A percentile compares a stretch with the other conserved stretches of the same genome.
phyloP scores from a whole-genome alignment of 2,329 filamentous ascomycete species.

The Trichoderma guizhouense region DNA sequence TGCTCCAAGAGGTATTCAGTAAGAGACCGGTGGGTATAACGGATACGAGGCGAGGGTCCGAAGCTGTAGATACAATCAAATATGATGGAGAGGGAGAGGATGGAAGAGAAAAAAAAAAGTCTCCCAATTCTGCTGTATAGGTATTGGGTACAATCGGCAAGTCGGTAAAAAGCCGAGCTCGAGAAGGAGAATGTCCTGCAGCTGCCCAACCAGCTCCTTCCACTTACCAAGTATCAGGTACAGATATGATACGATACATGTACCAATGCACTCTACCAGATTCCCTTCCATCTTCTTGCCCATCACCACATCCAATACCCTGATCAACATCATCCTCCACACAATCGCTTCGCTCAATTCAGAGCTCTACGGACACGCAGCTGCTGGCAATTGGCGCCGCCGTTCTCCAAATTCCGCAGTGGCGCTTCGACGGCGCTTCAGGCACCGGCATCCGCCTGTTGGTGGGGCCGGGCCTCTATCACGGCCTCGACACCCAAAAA shows the following conservation, averaged over 20 bases:
- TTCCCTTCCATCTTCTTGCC: neutral
- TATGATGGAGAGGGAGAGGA: neutral
- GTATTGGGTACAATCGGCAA: neutral
- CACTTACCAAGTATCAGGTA: neutral
- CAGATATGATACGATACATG: neutral
- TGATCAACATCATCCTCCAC: neutral
- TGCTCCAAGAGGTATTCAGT: neutral
- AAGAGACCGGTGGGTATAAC: neutral
- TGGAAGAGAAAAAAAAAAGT: neutral
- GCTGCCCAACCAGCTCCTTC: slow-evolving; percentile 10
- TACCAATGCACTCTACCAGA: neutral
- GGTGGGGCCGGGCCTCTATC: neutral
- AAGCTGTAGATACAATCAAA: neutral
- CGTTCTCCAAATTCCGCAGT: neutral
- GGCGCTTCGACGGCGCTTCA: slow-evolving; percentile 12
- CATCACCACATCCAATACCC: too few species aligned
- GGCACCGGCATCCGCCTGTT: neutral
- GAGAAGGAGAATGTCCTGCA: neutral
- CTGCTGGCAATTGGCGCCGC: neutral
- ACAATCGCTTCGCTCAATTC: neutral
- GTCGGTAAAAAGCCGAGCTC: neutral
- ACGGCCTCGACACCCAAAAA: neutral
- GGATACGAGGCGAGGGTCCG: neutral
- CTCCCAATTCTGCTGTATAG: neutral
- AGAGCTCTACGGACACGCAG: neutral